Evolutionary conservation across 768 basidiomycete genomes (phyloP).

Genomic region (Suillus sp.): DNA sequence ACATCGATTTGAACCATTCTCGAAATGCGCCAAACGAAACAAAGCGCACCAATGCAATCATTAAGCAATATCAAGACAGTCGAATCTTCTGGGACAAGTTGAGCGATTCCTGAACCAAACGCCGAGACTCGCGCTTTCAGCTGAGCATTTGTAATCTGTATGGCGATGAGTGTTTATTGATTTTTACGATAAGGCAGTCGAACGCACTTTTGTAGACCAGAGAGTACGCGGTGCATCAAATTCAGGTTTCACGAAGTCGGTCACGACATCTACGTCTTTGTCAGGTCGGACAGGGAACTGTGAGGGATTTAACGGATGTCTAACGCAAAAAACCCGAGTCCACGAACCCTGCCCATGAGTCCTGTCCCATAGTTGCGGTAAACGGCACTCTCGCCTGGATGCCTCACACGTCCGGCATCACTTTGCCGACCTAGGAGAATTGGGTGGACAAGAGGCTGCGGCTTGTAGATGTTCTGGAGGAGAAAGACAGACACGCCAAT

Average conservation of each 20-base stretch:
- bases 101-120: conserved; percentile 72
- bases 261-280: conserved; percentile 68
- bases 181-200: background rate
- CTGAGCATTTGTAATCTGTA: conserved; percentile 71
- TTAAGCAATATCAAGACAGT: conserved; percentile 77
- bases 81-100: conserved; percentile 57
- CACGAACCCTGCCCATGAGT: conserved; percentile 72
- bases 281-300: conserved; percentile 76
- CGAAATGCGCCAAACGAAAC: background rate
- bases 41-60: conserved; percentile 67
- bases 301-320: conserved; percentile 2
- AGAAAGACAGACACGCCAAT: conserved; percentile 77
- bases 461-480: conserved; percentile 76
- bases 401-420: conserved; percentile 81
- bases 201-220: conserved; percentile 73
- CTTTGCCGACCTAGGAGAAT: conserved; percentile 91
- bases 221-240: conserved; percentile 68
- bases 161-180: background rate
- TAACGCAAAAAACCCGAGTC: conserved; percentile 8
- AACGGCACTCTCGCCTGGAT: conserved; percentile 80
- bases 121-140: conserved; percentile 71
- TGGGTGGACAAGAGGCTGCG: conserved; percentile 89
- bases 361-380: conserved; percentile 92
- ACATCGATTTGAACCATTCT: conserved; percentile 7
- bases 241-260: conserved; percentile 69